Evolutionary conservation across 2,329 filamentous ascomycete species (phyloP).

Genomic region (Ampelomyces quisqualis): DNA sequence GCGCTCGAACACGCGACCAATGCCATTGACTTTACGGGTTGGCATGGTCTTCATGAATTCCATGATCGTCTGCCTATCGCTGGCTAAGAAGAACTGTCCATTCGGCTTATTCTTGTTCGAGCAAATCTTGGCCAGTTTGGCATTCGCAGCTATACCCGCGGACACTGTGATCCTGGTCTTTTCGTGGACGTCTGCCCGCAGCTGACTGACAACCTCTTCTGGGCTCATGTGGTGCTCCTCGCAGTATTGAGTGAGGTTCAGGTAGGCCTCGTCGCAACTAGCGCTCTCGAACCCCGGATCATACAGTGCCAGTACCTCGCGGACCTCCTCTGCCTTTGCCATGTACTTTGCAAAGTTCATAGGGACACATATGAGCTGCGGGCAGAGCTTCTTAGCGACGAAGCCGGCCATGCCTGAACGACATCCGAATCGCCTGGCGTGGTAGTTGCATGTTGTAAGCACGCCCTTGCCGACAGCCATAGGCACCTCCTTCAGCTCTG

Average conservation of each 20-base stretch:
- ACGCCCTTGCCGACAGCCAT: constrained; percentile 85
- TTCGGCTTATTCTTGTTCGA: constrained; percentile 97
- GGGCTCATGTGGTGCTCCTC: constrained; percentile 65
- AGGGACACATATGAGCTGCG: constrained; percentile 76
- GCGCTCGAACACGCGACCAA: constrained; percentile 91
- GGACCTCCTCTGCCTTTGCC: constrained; percentile 84
- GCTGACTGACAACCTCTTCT: constrained; percentile 71
- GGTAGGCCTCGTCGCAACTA: constrained; percentile 93
- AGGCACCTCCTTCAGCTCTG: constrained; percentile 80
- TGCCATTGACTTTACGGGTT: constrained; percentile 87
- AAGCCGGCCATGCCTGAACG: constrained; percentile 95
- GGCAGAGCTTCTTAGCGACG: constrained; percentile 91
- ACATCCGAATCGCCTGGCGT: constrained; percentile 84
- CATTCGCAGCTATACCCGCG: constrained; percentile 90
- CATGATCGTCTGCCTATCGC: constrained; percentile 73
- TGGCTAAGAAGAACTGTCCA: constrained; percentile 77
- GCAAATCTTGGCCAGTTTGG: constrained; percentile 90
- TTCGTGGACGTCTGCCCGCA: constrained; percentile 74
- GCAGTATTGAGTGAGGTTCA: constrained; percentile 90
- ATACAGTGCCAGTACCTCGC: constrained; percentile 79
- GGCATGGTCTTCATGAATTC: constrained; percentile 81
- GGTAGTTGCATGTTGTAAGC: constrained; percentile 78
- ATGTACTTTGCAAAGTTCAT: constrained; percentile 89
- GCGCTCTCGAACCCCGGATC: constrained; percentile 90
- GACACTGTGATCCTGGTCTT: constrained; percentile 84